These are phyloP conservation scores for Teratosphaeria epicoccoides DNA, from an alignment of 2,329 filamentous ascomycete genomes.

Conservation along the genomic window DNA sequence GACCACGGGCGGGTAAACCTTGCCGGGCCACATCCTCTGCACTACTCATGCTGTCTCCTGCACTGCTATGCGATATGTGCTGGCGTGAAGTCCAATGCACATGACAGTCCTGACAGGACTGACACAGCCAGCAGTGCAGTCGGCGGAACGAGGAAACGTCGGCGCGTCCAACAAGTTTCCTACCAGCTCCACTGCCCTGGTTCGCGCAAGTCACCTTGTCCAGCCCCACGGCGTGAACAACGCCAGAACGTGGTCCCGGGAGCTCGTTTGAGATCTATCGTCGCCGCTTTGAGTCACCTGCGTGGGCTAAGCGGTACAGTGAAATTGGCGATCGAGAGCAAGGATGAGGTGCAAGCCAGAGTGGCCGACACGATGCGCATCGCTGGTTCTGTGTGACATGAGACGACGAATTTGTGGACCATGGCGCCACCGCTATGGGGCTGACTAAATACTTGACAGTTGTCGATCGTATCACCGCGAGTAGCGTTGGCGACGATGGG, in stretches of 20 bases:
- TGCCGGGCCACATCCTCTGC: background rate
- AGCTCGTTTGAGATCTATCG: background rate
- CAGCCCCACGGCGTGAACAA: background rate
- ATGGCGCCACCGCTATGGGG: background rate
- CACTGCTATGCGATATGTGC: background rate
- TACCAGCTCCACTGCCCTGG: background rate
- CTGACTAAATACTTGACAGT: background rate
- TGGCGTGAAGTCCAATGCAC: background rate
- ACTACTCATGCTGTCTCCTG: no score
- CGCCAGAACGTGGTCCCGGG: background rate
- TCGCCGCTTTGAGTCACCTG: background rate
- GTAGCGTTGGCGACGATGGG: background rate
- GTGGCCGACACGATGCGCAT: background rate
- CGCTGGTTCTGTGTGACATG: background rate
- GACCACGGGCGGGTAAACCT: background rate
- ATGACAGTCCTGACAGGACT: no score
- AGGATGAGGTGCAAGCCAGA: background rate
- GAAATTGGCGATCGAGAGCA: background rate
- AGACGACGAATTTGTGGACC: background rate
- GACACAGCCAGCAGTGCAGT: background rate
- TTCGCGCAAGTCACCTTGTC: background rate
- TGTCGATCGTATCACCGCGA: background rate
- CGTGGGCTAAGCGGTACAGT: background rate
- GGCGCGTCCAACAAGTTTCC: background rate
- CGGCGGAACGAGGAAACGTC: background rate